Evolutionary conservation across 2,329 filamentous ascomycete species (phyloP).

Genomic region (Ophiostoma himal-ulmi): DNA sequence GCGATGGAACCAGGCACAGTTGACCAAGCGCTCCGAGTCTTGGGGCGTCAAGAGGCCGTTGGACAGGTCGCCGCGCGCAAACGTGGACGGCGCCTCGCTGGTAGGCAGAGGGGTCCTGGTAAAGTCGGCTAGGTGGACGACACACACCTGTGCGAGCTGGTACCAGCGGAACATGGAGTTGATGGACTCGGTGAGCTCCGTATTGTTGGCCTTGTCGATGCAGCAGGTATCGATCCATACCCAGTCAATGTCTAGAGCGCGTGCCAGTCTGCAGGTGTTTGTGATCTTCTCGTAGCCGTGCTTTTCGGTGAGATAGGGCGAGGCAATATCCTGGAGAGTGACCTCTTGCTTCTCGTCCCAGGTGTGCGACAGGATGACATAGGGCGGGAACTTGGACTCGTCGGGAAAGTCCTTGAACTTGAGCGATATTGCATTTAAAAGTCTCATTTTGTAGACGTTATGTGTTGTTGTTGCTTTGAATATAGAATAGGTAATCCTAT

Average conservation of each 20-base stretch:
- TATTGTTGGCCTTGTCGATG: slow-evolving; percentile 26
- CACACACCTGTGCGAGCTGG: slow-evolving; percentile 21
- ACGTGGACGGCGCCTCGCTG: too few species aligned
- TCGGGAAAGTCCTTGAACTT: slow-evolving; percentile 22
- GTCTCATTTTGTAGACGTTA: slow-evolving; percentile 22
- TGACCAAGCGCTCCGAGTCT: too few species aligned
- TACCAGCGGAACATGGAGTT: slow-evolving; percentile 27
- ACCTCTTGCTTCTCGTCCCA: slow-evolving; percentile 26
- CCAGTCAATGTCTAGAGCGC: slow-evolving; percentile 11
- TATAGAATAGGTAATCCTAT: too few species aligned
- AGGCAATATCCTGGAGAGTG: slow-evolving; percentile 24
- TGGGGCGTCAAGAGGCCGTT: too few species aligned
- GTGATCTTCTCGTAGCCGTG: slow-evolving; percentile 22
- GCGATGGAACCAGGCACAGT: slow-evolving; percentile 21
- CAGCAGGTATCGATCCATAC: slow-evolving; percentile 27
- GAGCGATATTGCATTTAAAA: slow-evolving; percentile 24
- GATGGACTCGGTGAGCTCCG: slow-evolving; percentile 26
- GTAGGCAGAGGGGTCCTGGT: background rate
- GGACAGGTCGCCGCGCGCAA: too few species aligned
- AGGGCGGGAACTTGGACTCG: slow-evolving; percentile 15
- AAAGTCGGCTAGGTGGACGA: slow-evolving; percentile 20
- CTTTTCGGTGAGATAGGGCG: slow-evolving; percentile 17
- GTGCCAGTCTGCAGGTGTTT: slow-evolving; percentile 18
- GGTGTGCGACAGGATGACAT: slow-evolving; percentile 27
- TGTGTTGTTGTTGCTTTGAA: background rate